Conservation (phyloP, 371 early-diverging fungal species). For the Mortierella sp. region DNA sequence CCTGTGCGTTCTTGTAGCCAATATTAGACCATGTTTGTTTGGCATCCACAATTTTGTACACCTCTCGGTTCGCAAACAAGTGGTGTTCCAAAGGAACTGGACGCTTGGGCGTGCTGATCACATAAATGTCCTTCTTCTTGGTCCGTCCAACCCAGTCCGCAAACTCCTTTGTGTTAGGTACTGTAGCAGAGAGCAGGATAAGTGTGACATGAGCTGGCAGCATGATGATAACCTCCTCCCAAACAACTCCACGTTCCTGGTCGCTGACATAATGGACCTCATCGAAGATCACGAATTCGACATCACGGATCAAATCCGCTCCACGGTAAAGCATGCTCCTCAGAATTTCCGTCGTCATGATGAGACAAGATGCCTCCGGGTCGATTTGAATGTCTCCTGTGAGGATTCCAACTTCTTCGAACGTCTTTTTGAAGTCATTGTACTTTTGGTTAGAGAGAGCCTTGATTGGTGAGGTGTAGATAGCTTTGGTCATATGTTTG, state of each 20-base stretch:
- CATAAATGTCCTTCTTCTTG: slow-evolving; percentile 96
- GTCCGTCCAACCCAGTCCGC: slow-evolving; percentile 99
- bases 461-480: slow-evolving; percentile 99
- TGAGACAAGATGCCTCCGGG: slow-evolving; percentile 94
- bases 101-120: slow-evolving; percentile 96
- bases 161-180: slow-evolving; percentile 99
- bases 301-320: slow-evolving; percentile 96
- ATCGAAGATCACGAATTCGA: slow-evolving; percentile 99
- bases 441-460: slow-evolving; percentile 99
- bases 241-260: slow-evolving; percentile 98
- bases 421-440: slow-evolving; percentile 92
- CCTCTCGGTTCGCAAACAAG: slow-evolving; percentile 85
- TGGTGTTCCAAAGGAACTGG: slow-evolving; percentile 98
- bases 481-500: slow-evolving; percentile 96
- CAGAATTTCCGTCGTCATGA: slow-evolving; percentile 99
- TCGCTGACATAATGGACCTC: slow-evolving; percentile 99
- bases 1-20: slow-evolving; percentile 69
- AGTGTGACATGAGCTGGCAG: slow-evolving; percentile 94
- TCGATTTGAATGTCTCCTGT: slow-evolving; percentile 99
- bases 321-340: slow-evolving; percentile 98
- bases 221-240: slow-evolving; percentile 99
- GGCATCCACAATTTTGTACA: slow-evolving; percentile 89
- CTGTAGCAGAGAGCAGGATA: slow-evolving; percentile 97
- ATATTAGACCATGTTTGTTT: slow-evolving; percentile 61
- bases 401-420: slow-evolving; percentile 96